These are phyloP conservation scores for Mycena latifolia DNA, from an alignment of 768 basidiomycete genomes.

Conservation along the genomic window DNA sequence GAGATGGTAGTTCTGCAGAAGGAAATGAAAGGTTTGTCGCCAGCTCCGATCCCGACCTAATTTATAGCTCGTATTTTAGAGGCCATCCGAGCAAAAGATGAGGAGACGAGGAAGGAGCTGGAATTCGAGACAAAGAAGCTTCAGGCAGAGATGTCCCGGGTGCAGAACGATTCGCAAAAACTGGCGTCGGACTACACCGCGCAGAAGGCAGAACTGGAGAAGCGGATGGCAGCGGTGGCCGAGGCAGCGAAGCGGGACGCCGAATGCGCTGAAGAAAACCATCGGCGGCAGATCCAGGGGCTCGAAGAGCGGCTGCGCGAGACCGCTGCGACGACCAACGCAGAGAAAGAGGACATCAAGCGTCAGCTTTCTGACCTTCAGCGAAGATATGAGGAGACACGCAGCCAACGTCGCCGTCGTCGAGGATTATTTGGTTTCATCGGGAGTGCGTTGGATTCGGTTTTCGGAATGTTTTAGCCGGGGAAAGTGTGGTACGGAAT, in stretches of 20 bases:
- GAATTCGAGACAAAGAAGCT: slow-evolving; percentile 57
- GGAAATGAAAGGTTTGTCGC: slow-evolving; percentile 55
- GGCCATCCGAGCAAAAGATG: slow-evolving; percentile 58
- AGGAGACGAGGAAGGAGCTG: slow-evolving; percentile 59
- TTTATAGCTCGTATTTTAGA: slow-evolving; percentile 24
- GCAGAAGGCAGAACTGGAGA: slow-evolving; percentile 49
- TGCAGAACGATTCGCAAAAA: slow-evolving; percentile 54
- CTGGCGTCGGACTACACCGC: slow-evolving; percentile 53
- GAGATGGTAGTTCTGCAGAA: slow-evolving; percentile 61
- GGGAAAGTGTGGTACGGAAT: no score
- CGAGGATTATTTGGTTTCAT: slow-evolving; percentile 38
- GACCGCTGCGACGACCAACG: slow-evolving; percentile 12
- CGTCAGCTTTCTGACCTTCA: slow-evolving; percentile 31
- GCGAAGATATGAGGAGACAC: slow-evolving; percentile 22
- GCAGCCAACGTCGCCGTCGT: slow-evolving; percentile 10
- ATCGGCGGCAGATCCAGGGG: slow-evolving; percentile 36
- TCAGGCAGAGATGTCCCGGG: slow-evolving; percentile 56
- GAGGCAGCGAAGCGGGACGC: slow-evolving; percentile 35
- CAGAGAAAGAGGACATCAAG: slow-evolving; percentile 34
- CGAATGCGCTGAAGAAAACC: slow-evolving; percentile 26
- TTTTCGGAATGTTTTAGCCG: no score
- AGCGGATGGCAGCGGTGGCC: slow-evolving; percentile 43
- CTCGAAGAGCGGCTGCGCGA: slow-evolving; percentile 34
- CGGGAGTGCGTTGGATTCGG: slow-evolving; percentile 36
- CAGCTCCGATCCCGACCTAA: no score